phyloP scores from a whole-genome alignment of 305 asterid genomes.

The Lippia alba region DNA sequence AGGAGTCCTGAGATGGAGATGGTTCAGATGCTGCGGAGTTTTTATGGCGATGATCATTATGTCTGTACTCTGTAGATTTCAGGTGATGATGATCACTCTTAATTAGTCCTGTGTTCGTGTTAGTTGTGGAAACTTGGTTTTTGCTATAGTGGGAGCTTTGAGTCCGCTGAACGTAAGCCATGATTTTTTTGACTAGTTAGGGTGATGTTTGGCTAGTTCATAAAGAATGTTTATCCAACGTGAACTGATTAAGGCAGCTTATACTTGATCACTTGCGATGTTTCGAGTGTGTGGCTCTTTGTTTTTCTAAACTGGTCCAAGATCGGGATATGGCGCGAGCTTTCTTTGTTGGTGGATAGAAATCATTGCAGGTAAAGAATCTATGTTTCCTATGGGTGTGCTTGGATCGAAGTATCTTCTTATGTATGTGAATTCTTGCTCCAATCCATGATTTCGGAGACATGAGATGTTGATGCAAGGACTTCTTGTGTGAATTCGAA shows the following conservation, averaged over 20 bases:
- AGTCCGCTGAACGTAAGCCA: background rate
- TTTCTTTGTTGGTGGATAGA: background rate
- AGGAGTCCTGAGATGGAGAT: conserved; percentile 23
- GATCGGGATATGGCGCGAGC: no score
- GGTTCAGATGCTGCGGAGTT: conserved; percentile 12
- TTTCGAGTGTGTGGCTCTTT: no score
- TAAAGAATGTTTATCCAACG: no score
- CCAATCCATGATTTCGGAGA: background rate
- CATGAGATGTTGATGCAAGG: background rate
- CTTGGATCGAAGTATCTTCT: background rate
- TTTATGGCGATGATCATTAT: conserved; percentile 42
- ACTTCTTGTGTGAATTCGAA: background rate
- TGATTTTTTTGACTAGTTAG: background rate
- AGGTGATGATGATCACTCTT: conserved; percentile 25
- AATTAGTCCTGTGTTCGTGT: background rate
- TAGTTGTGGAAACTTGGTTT: conserved; percentile 1
- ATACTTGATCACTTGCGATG: no score
- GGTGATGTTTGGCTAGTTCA: no score
- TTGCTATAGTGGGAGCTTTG: background rate
- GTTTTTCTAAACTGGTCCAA: no score
- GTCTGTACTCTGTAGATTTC: conserved; percentile 42
- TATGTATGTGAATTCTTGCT: background rate
- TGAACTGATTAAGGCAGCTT: no score
- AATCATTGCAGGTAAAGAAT: no score
- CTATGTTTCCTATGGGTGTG: background rate